These are phyloP conservation scores for Leishmania martiniquensis DNA, from an alignment of 208 protist species.

Conservation along the genomic window DNA sequence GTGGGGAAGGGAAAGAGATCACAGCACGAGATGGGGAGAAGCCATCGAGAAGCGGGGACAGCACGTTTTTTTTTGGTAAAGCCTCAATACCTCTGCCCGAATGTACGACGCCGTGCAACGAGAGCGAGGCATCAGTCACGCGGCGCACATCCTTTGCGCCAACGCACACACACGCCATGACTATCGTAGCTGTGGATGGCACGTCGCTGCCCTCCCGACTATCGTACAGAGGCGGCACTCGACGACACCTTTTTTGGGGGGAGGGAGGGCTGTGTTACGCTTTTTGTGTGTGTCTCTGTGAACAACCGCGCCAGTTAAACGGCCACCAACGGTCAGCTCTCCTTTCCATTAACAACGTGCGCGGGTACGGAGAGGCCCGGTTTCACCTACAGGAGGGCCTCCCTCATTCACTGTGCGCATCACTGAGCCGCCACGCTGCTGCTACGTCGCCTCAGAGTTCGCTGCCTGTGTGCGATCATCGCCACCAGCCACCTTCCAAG, in stretches of 20 bases:
- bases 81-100: background rate
- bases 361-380: background rate
- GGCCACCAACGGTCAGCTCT: background rate
- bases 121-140: background rate
- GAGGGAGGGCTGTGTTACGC: background rate
- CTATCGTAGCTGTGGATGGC: background rate
- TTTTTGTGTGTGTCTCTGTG: background rate
- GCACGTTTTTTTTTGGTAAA: background rate
- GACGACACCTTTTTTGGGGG: too few species aligned
- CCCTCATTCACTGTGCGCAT: constrained; percentile 11
- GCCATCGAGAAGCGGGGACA: background rate
- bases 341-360: background rate
- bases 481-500: background rate
- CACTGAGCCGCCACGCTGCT: constrained; percentile 30
- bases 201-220: background rate
- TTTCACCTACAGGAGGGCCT: too few species aligned
- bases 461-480: constrained; percentile 4
- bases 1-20: background rate
- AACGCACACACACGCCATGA: background rate
- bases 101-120: background rate
- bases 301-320: background rate
- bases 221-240: background rate
- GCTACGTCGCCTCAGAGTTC: constrained; percentile 31
- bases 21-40: background rate
- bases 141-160: background rate